These are phyloP conservation scores for Kitagawia praeruptora DNA, from an alignment of 129 eudicot genomes.

Conservation along the genomic window DNA sequence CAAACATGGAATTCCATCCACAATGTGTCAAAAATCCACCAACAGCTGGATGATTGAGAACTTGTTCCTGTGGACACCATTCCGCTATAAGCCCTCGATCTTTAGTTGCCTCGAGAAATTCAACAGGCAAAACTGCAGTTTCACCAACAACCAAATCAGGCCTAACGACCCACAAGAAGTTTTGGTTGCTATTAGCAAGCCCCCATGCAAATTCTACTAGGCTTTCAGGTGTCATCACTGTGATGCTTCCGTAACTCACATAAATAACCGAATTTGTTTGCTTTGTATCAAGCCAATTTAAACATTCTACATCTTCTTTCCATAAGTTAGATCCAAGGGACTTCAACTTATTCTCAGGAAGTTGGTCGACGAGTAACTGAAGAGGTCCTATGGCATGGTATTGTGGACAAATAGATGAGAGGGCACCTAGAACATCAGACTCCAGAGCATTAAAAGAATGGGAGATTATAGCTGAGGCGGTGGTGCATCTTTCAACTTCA, in stretches of 20 bases:
- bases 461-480: neutral
- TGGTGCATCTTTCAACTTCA: conserved; percentile 1
- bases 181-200: conserved; percentile 4
- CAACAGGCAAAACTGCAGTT: neutral
- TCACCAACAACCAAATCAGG: neutral
- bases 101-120: neutral
- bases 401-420: neutral
- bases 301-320: conserved; percentile 8
- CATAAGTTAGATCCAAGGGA: conserved; percentile 4
- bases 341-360: neutral
- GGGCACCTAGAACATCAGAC: neutral
- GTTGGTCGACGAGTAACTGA: neutral
- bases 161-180: conserved; percentile 6
- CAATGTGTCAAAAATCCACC: conserved; percentile 10
- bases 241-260: conserved; percentile 5
- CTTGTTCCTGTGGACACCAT: conserved; percentile 2
- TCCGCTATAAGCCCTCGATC: neutral
- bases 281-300: neutral
- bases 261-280: neutral
- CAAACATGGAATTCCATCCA: conserved; percentile 10
- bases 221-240: neutral
- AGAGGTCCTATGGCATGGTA: neutral
- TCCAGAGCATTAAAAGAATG: neutral
- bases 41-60: neutral
- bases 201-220: conserved; percentile 13